Evolutionary conservation across 805 yeast genomes (phyloP).

Genomic region (Komagataella pseudopastoris): DNA sequence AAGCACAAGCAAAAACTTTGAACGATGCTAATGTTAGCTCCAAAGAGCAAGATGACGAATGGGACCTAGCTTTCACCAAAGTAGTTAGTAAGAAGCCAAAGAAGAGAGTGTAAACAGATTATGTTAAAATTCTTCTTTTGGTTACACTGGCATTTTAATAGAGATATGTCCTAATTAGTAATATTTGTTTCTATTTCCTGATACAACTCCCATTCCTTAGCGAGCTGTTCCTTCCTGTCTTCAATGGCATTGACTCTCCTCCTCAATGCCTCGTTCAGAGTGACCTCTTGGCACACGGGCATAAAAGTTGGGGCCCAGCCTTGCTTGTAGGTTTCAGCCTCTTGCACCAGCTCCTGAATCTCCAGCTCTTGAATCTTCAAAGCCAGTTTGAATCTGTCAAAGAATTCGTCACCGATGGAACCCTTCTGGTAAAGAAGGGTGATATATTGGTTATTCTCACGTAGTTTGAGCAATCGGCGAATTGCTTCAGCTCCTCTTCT

Average conservation of each 20-base stretch:
- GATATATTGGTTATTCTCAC: slow-evolving; percentile 63
- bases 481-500: slow-evolving; percentile 80
- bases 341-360: slow-evolving; percentile 58
- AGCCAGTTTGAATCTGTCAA: slow-evolving; percentile 68
- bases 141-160: neutral
- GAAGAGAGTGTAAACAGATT: slow-evolving; percentile 11
- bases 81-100: slow-evolving; percentile 53
- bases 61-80: slow-evolving; percentile 34
- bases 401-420: slow-evolving; percentile 80
- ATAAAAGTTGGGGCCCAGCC: slow-evolving; percentile 76
- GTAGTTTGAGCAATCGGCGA: slow-evolving; percentile 68
- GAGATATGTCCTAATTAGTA: neutral
- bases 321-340: slow-evolving; percentile 58
- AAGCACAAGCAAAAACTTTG: slow-evolving; percentile 27
- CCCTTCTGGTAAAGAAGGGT: slow-evolving; percentile 73
- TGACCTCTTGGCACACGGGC: slow-evolving; percentile 75
- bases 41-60: slow-evolving; percentile 30
- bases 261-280: slow-evolving; percentile 83
- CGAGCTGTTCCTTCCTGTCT: slow-evolving; percentile 21
- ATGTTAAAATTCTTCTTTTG: neutral
- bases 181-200: slow-evolving; percentile 1
- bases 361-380: slow-evolving; percentile 72
- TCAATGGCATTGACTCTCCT: slow-evolving; percentile 47
- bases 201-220: slow-evolving; percentile 17
- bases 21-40: neutral